A percentile compares a stretch with the other conserved stretches of the same genome.
Conservation (phyloP, 257 asterid species). For the Sherardia arvensis region DNA sequence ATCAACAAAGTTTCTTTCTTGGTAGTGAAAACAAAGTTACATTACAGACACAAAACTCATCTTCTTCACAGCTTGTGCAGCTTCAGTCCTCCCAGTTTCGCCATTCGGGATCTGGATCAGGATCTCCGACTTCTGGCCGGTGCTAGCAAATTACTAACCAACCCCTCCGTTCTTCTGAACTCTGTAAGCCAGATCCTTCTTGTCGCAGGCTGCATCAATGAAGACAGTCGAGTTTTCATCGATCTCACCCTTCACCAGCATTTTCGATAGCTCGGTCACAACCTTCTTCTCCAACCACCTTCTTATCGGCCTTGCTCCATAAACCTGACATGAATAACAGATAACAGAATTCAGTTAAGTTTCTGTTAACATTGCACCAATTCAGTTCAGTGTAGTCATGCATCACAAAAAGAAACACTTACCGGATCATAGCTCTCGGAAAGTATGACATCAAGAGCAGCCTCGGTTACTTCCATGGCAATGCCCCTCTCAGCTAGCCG, state of each 20-base stretch:
- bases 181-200: slow-evolving; percentile 34
- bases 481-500: slow-evolving; percentile 87
- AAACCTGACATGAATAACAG: slow-evolving; percentile 23
- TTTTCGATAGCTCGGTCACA: slow-evolving; percentile 73
- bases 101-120: slow-evolving; percentile 54
- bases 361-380: too few relatives aligned
- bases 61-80: slow-evolving; percentile 72
- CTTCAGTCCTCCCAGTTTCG: slow-evolving; percentile 19
- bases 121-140: slow-evolving; percentile 67
- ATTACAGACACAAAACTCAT: too few relatives aligned
- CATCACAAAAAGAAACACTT: slow-evolving; percentile 19
- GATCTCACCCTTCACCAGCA: slow-evolving; percentile 72
- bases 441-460: slow-evolving; percentile 61
- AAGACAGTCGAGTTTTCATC: slow-evolving; percentile 80
- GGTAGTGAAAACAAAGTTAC: too few relatives aligned
- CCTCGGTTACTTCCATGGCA: slow-evolving; percentile 68
- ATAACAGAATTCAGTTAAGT: not conserved
- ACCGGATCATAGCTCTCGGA: slow-evolving; percentile 84
- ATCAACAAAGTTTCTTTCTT: too few relatives aligned
- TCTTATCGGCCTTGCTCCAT: slow-evolving; percentile 86
- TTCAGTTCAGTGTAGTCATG: too few relatives aligned
- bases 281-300: slow-evolving; percentile 91
- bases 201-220: slow-evolving; percentile 40
- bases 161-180: slow-evolving; percentile 86
- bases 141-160: slow-evolving; percentile 61